Percentiles rank a stretch among this genome's conserved stretches.
Evolutionary conservation across 2,329 filamentous ascomycete species (phyloP).

Genomic region (Cryphonectria japonica): DNA sequence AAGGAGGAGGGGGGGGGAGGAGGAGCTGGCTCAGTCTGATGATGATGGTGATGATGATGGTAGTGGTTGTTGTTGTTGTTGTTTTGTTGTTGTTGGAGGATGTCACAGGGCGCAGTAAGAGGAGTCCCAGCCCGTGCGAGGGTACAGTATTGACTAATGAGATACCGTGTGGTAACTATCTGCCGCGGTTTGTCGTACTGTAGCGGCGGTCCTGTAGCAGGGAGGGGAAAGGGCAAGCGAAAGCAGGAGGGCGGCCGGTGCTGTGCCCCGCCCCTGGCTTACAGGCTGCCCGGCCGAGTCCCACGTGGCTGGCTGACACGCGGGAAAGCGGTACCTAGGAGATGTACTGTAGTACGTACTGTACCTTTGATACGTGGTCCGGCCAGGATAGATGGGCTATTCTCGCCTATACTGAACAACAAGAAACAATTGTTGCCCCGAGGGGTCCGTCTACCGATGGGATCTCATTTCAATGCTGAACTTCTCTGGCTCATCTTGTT

Average conservation of each 20-base stretch:
- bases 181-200: no score
- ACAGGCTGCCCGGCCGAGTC: background rate
- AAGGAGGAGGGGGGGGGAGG: background rate
- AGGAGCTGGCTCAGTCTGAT: background rate
- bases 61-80: background rate
- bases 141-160: background rate
- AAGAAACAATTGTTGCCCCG: no score
- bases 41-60: background rate
- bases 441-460: background rate
- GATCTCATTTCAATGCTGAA: background rate
- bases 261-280: background rate
- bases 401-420: no score
- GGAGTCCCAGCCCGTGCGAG: background rate
- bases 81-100: background rate
- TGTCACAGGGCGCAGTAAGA: background rate
- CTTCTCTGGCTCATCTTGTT: background rate
- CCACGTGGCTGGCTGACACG: constrained; percentile 3
- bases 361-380: background rate
- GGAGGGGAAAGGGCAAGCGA: no score
- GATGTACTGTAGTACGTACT: background rate
- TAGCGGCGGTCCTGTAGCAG: no score
- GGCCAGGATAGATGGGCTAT: background rate
- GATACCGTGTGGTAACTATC: no score
- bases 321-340: background rate
- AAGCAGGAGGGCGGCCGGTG: background rate